Base-by-base conservation (phyloP, 805 yeast species). In the Maudiozyma saulgeensis region DNA sequence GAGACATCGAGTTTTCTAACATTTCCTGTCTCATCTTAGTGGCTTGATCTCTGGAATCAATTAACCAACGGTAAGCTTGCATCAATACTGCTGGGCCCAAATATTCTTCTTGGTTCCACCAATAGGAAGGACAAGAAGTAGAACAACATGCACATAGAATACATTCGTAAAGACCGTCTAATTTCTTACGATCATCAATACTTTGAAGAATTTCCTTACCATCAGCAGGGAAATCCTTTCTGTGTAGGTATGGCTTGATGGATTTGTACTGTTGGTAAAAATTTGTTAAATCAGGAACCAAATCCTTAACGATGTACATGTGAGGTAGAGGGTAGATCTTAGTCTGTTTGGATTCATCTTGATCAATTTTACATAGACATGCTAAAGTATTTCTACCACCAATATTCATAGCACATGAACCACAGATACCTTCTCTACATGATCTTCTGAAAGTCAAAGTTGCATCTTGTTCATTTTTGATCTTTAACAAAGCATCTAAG, bases 41-140 rank as follows among this genome's bases (percentile, higher is more conserved):
- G 49, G 96, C 96, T 70, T 88, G 84, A 73, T 93, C 99, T 76
- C 99, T 84, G 41, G 96, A 84, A 72, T 93, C 99, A 53, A 89
- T 81, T 77, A 93, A 82, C 99, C 99, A 93, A 77, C 99, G 84
- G 79, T 82, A 93, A 49, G 98, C 97, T 78, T 93, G 99, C 96
- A 93, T 87, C 70, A 93, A 79, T 49, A 93, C 98, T 31, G 99
- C 99, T 25, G 99, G 99, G 50, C 99, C 99, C 61, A 93, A 76
- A 73, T 93, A 93, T 76, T 93, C 95, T 73, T 90, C 96, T 75
- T 88, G 96, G 75, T 93, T 93, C 99, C 99, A 93, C 99, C 99
- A 93, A 79, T 93, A 93, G 3, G 98, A 90, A 48, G 99, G 99
- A 76, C 99, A 93, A 18, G 98, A 83, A 47, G 99, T 93, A 35